A percentile compares a stretch with the other conserved stretches of the same genome.
These are phyloP conservation scores for Tylopilus sp. DNA, from an alignment of 768 basidiomycete species.

Conservation along the genomic window DNA sequence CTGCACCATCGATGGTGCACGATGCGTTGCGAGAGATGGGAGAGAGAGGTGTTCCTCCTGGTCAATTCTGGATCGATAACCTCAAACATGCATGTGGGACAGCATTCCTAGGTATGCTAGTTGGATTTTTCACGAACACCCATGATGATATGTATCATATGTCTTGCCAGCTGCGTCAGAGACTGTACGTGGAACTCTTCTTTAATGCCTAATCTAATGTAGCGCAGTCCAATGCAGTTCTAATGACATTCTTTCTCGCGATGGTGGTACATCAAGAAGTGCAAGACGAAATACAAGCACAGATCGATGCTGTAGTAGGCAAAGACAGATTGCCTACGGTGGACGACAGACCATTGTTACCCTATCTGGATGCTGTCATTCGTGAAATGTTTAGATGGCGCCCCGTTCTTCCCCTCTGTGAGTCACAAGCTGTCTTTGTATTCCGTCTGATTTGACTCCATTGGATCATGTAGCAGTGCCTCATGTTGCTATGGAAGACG, in stretches of 20 bases:
- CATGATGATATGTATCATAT: no score
- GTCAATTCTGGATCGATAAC: neutral
- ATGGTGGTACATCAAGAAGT: neutral
- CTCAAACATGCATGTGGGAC: neutral
- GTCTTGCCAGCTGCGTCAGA: neutral
- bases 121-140: no score
- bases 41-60: no score
- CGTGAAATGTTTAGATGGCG: neutral
- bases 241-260: neutral
- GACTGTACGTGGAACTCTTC: neutral
- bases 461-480: neutral
- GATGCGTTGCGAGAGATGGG: neutral
- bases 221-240: neutral
- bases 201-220: neutral
- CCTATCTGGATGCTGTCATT: neutral
- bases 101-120: neutral
- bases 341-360: neutral
- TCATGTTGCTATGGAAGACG: neutral
- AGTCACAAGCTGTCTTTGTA: neutral
- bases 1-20: neutral
- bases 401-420: neutral
- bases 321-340: neutral
- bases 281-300: neutral
- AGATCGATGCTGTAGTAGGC: neutral
- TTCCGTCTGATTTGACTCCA: neutral